Evolutionary conservation across 495 filamentous ascomycete species (phyloP), one percentile per base, ranked within the genome.

Genomic region (Lophiostoma macrostomum): DNA sequence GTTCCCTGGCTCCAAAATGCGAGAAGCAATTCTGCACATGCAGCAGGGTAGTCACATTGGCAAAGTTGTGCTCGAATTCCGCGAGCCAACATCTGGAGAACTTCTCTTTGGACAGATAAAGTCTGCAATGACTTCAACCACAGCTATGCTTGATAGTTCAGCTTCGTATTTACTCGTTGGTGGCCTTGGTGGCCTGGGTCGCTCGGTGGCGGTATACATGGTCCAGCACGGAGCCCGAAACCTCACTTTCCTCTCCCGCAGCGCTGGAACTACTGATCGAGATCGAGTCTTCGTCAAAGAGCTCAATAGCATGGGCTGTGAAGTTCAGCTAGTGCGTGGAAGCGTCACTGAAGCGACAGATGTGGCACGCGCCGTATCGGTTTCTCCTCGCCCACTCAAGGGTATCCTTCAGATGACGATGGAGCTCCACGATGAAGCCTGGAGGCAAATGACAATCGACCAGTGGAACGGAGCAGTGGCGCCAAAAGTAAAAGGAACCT

Each of bases 381-480:
- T 1, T 2, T 14, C 18, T 1, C n/a, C 16, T 3, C 23, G 43
- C 5, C 54, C 59, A 2, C 31, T 63, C 45, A 63, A 56, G 35
- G 64, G 64, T 34, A 45, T 65, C 22, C 27, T 67, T 1, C 64
- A 67, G 13, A 23, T 45, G 23, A 37, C 64, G 4, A 60, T 67
- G 39, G 50, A 53, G 19, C 53, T 56, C n/a, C 23, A 29, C 0
- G 65, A 70, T 24, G 27, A 52, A n/a, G 40, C 51, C 0, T 58
- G 66, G 25, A 45, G 24, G 25, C 43, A 49, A 12, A 60, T 69
- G 54, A 59, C 56, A 22, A 8, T 28, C 5, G 48, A 47, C 1
- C 25, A 47, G 6, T 62, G 38, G 42, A 40, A 29, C 4, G 24
- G 20, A 8, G 48, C 27, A 2, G 18, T 32, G 6, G 3, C 7